Evolutionary conservation across 495 filamentous ascomycete genomes (phyloP), one percentile per base, ranked within the genome.

Genomic region (Cenococcum geophilum): DNA sequence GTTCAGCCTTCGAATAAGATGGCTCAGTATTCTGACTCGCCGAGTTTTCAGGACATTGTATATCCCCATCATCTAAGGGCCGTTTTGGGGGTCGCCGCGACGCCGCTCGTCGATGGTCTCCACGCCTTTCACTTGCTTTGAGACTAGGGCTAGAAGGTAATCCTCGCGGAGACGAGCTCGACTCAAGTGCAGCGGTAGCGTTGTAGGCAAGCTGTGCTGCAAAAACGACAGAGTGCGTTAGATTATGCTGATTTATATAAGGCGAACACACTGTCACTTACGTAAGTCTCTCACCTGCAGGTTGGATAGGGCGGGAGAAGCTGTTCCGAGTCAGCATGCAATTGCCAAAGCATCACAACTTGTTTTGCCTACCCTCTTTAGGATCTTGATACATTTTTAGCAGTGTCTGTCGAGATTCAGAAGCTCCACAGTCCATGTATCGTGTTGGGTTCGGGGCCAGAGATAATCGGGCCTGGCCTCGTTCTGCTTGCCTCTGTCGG

Each of bases 91-190:
- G 21, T 23, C 37, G 36, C 48, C 8, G 23, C 43, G 16, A 23
- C 16, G 16, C 11, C 5, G 36, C 9, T 55, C 52, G 62, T 16
- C 20, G 32, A 32, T 47, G 23, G 8, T 50, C 51, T 42, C 57
- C 11, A 25, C 60, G 65, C 23, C 70, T 56, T 49, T 74, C 65
- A 48, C 69, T 68, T n/a, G 74, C 74, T 48, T 55, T 66, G 59
- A 72, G 68, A 4, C 69, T 60, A 56, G 73, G 73, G 56, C 73
- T 75, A 8, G 74, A 76, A 25, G 64, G 67, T 21, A 68, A 27
- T 43, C 51, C 35, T 48, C 51, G 4, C 58, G 45, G 36, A 54
- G 60, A 58, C 32, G 69, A 70, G 37, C 67, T 68, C 14, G 57
- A 53, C 10, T 63, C 55, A 18, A 36, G 52, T 10, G n/a, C 40